These are phyloP conservation scores for Pichia sp. DNA, from an alignment of 1,139 yeast species.

Conservation along the genomic window DNA sequence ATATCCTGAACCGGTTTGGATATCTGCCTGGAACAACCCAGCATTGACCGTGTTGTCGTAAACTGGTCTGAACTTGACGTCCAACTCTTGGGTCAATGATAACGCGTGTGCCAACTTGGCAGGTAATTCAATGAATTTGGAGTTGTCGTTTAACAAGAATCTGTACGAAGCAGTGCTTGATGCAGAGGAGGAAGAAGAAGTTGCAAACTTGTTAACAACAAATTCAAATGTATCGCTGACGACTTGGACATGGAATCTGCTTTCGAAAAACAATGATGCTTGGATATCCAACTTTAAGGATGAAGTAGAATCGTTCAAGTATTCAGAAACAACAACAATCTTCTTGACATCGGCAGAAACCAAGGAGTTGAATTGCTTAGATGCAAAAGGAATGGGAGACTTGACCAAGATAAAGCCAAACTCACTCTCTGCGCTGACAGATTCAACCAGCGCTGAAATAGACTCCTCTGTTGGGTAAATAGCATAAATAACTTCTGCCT, in stretches of 20 bases:
- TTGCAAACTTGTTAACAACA: conserved; percentile 31
- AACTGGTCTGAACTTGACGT: conserved; percentile 55
- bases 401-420: conserved; percentile 71
- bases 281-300: conserved; percentile 67
- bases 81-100: conserved; percentile 57
- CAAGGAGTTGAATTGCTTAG: conserved; percentile 50
- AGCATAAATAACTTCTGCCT: conserved; percentile 69
- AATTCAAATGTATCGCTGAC: conserved; percentile 49
- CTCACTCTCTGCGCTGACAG: conserved; percentile 37
- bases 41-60: conserved; percentile 70
- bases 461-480: conserved; percentile 71
- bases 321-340: conserved; percentile 47
- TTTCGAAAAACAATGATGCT: conserved; percentile 61
- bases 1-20: conserved; percentile 39
- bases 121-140: conserved; percentile 52
- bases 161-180: conserved; percentile 36
- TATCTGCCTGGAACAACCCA: conserved; percentile 77
- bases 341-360: conserved; percentile 59
- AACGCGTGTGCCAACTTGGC: conserved; percentile 67
- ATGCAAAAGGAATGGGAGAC: conserved; percentile 73
- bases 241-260: conserved; percentile 37
- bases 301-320: conserved; percentile 42
- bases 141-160: conserved; percentile 68
- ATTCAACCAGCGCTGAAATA: conserved; percentile 43
- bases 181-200: conserved; percentile 19